phyloP scores from a whole-genome alignment of 106 monocot species.

The Dendrobium chrysotoxum region DNA sequence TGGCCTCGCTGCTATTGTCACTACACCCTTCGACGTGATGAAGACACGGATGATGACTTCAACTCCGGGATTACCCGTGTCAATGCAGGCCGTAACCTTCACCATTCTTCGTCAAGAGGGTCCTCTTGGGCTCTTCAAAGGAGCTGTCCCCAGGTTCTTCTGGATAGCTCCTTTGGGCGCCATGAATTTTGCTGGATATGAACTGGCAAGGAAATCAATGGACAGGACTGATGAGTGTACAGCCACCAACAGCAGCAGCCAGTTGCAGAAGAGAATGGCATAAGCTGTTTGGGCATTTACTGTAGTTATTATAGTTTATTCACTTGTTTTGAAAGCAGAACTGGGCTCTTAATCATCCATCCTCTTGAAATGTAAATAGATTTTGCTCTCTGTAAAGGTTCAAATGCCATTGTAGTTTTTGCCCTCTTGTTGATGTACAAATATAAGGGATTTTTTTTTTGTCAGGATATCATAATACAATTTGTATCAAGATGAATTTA shows the following conservation, averaged over 20 bases:
- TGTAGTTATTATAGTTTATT: too few relatives aligned
- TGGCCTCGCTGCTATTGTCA: slow-evolving; percentile 75
- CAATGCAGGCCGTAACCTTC: slow-evolving; percentile 75
- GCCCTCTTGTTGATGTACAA: too few relatives aligned
- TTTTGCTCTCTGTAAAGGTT: too few relatives aligned
- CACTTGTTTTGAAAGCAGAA: too few relatives aligned
- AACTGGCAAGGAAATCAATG: slow-evolving; percentile 93
- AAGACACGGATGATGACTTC: slow-evolving; percentile 96
- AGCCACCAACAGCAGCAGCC: neutral
- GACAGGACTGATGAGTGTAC: slow-evolving; percentile 23
- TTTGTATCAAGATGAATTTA: too few relatives aligned
- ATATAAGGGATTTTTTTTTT: too few relatives aligned
- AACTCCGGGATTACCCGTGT: slow-evolving; percentile 49
- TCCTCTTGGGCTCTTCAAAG: slow-evolving; percentile 84
- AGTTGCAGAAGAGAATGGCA: neutral
- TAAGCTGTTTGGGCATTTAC: too few relatives aligned
- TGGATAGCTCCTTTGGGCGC: slow-evolving; percentile 97
- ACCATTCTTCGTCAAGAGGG: slow-evolving; percentile 83
- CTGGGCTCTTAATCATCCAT: too few relatives aligned
- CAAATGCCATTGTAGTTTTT: too few relatives aligned
- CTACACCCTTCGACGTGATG: slow-evolving; percentile 97
- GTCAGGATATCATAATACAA: too few relatives aligned
- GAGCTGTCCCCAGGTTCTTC: slow-evolving; percentile 89
- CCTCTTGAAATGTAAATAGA: too few relatives aligned
- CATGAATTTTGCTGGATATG: slow-evolving; percentile 98